Evolutionary conservation across 192 early-diverging fungal species (phyloP).

Genomic region (Geranomyces variabilis): DNA sequence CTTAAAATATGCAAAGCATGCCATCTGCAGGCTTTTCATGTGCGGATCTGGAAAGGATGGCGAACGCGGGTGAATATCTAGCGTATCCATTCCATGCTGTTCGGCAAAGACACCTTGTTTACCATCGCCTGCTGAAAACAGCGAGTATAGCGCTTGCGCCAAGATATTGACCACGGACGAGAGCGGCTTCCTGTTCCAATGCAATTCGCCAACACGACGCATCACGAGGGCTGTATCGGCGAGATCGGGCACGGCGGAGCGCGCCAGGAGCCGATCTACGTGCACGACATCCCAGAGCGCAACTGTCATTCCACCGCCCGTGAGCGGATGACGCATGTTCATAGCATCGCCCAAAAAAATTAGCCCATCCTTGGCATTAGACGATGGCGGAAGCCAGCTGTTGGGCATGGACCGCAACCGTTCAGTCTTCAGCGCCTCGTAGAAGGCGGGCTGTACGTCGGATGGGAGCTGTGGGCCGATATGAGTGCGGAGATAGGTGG

Average conservation of each 20-base stretch:
- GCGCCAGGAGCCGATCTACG: conserved; percentile 62
- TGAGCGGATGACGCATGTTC: conserved; percentile 95
- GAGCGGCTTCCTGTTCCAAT: conserved; percentile 79
- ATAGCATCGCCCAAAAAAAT: conserved; percentile 92
- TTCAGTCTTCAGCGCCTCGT: conserved; percentile 69
- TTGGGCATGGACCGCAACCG: conserved; percentile 87
- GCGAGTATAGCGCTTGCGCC: conserved; percentile 85
- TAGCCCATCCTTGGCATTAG: conserved; percentile 73
- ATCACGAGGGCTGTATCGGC: not conserved
- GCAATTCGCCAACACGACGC: conserved; percentile 60
- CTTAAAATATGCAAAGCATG: conserved; percentile 86
- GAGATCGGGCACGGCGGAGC: conserved; percentile 31
- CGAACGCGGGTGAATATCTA: too few species aligned
- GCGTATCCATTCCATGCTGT: too few species aligned
- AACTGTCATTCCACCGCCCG: conserved; percentile 97
- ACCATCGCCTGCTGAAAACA: conserved; percentile 86
- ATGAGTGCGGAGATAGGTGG: conserved; percentile 61
- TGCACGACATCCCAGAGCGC: conserved; percentile 89
- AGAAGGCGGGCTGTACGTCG: conserved; percentile 60
- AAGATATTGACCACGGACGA: conserved; percentile 85
- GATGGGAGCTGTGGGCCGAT: conserved; percentile 76
- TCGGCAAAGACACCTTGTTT: conserved; percentile 5
- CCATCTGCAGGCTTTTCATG: conserved; percentile 74
- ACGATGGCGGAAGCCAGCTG: conserved; percentile 81
- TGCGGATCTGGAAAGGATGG: conserved; percentile 59